A percentile compares a stretch with the other conserved stretches of the same genome.
Conservation (phyloP, 179 eudicot genomes). For the Dionaea muscipula region DNA sequence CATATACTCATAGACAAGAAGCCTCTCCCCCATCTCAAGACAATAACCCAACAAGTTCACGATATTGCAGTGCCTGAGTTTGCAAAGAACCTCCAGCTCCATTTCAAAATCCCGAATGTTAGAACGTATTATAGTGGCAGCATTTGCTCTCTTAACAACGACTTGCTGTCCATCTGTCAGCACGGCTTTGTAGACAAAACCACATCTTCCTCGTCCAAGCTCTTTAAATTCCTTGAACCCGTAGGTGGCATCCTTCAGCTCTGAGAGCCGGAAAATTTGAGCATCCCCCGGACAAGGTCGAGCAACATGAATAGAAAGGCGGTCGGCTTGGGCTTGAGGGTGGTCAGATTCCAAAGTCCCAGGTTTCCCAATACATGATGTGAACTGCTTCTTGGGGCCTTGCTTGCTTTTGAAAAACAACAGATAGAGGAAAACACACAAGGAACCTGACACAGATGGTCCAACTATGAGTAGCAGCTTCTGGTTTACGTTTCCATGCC, state of each 20-base stretch:
- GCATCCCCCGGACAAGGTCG: conserved; percentile 64
- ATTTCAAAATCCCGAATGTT: conserved; percentile 70
- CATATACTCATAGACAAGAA: conserved; percentile 43
- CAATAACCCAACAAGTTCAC: conserved; percentile 38
- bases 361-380: conserved; percentile 46
- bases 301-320: conserved; percentile 24
- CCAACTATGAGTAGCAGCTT: conserved; percentile 52
- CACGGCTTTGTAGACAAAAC: conserved; percentile 81
- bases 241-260: conserved; percentile 81
- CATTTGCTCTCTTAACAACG: conserved; percentile 88
- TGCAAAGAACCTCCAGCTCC: conserved; percentile 81
- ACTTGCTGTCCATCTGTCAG: conserved; percentile 72
- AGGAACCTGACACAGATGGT: conserved; percentile 49
- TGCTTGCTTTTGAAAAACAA: conserved; percentile 34
- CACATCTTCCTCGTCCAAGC: conserved; percentile 93
- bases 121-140: conserved; percentile 86
- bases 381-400: conserved; percentile 43
- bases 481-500: conserved; percentile 33
- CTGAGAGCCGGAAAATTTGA: conserved; percentile 74
- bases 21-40: conserved; percentile 39
- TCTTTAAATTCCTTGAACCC: conserved; percentile 96
- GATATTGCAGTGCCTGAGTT: conserved; percentile 42
- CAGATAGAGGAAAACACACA: conserved; percentile 44
- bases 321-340: conserved; percentile 19
- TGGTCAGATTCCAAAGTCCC: conserved; percentile 42